Base-by-base conservation (phyloP, 2,329 filamentous ascomycete genomes). In the Botrytis galanthina region DNA sequence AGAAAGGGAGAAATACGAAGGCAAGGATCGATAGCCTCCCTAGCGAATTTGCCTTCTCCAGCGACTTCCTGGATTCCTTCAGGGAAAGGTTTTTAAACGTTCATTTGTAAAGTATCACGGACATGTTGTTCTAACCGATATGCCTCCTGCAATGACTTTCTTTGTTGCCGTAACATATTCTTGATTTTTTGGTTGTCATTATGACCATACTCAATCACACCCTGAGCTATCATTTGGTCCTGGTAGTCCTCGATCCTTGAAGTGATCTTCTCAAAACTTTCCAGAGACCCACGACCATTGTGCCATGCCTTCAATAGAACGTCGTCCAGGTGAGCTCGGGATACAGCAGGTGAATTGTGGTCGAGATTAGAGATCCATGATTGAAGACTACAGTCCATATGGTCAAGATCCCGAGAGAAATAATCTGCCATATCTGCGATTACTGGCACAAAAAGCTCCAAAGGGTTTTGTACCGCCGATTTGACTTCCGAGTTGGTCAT, bases 151-250 rank as follows among this genome's bases (percentile, higher is more conserved):
- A 35, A 35, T 16, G n/a, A 8, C 18, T 46, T 66, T 26, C 4
- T 35, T 12, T 66, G 29, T n/a, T 22, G 42, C 3, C 6, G 6
- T 16, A 48, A 16, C 22, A 32, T 35, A 3, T n/a, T 22, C 18
- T n/a, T 32, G 5, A 35, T 37, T 29, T 35, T 66, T 66, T 46
- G 18, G 12, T 66, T 35, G 12, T 35, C 29, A 14, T 66, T 44
- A 12, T 66, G 29, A 9, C 16, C n/a, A 22, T 46, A 26, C 14
- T 20, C 12, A 37, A 66, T 12, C 1, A 71, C 39, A n/a, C 29
- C 26, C 7, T 78, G 14, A 73, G 72, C 0, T 77, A 77, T 57
- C 75, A 76, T 73, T 39, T 75, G 51, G 42, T 73, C 7, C 77
- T 76, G 76, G 64, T 77, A 64, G 63, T 66, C 8, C 48, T 71